Evolutionary conservation across 768 basidiomycete genomes (phyloP).

Genomic region (Agrocybe pediades): DNA sequence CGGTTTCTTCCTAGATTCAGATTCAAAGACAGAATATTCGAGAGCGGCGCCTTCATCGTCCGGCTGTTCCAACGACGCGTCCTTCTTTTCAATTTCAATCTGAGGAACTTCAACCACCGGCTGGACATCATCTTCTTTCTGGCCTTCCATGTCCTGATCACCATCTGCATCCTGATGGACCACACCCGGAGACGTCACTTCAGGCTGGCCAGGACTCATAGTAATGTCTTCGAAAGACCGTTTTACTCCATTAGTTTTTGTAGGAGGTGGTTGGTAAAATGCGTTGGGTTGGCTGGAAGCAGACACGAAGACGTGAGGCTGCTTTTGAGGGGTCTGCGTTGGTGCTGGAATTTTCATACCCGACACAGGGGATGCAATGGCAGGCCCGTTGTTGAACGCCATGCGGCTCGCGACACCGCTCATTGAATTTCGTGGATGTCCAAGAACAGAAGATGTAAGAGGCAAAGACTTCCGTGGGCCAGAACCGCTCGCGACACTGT

Average conservation of each 20-base stretch:
- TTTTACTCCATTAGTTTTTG: conserved; percentile 34
- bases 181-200: conserved; percentile 4
- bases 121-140: conserved; percentile 17
- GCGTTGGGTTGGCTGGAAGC: conserved; percentile 63
- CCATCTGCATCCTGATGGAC: conserved; percentile 19
- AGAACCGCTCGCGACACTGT: conserved; percentile 17
- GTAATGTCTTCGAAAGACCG: conserved; percentile 26
- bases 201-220: conserved; percentile 19
- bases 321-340: conserved; percentile 22
- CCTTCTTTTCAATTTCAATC: conserved; percentile 15
- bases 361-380: conserved; percentile 29
- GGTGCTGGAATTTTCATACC: conserved; percentile 27
- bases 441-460: conserved; percentile 18
- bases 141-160: conserved; percentile 25
- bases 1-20: conserved; percentile 19
- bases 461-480: conserved; percentile 33
- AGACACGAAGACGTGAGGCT: conserved; percentile 38
- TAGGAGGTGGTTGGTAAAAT: conserved; percentile 59
- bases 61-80: conserved; percentile 15
- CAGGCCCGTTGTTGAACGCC: conserved; percentile 17
- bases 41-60: conserved; percentile 21
- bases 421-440: conserved; percentile 20
- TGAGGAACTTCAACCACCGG: conserved; percentile 20
- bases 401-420: conserved; percentile 29
- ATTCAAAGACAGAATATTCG: conserved; percentile 32